Evolutionary conservation across 306 rosid genomes (phyloP), one percentile per base, ranked within the genome.

Genomic region (Prinsepia uniflora): DNA sequence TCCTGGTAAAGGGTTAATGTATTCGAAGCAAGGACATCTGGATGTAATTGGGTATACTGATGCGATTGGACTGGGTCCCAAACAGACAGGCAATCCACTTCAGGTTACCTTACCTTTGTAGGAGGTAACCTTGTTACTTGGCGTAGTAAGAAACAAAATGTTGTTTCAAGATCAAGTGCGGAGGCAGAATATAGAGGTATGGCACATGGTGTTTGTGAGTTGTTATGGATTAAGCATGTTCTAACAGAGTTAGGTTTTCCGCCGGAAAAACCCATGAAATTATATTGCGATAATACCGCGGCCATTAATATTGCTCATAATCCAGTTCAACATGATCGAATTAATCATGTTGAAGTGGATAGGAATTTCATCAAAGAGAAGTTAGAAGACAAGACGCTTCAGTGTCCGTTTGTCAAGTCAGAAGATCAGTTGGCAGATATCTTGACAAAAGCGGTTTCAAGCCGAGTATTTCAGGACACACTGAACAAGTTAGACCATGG

Each of bases 171-270:
- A 11, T 22, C 70, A 7, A 71, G n/a, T 45, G 45, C 19, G 0
- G 12, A 58, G 19, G 24, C n/a, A 13, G 47, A 57, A 45, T 58
- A 20, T 14, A 5, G 6, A 20, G 67, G 56, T 4, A 71, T 58
- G 45, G 56, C 75, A 4, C 57, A 44, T 12, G 67, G 66, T 7
- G 11, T 45, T 12, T 71, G 75, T 57, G 75, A 71, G 45, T 40
- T 70, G 13, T 15, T 70, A 0, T 49, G 30, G 2, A 24, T 24
- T 24, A 24, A 24, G 30, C 30, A 24, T 24, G 30, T 24, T 24
- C 30, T 24, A 3, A 14, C 7, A 8, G 70, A 65, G n/a, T 12
- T 65, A 4, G 14, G 48, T 12, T 17, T 43, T 0, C 43, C 43
- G 15, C 17, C 14, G 0, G 39, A 10, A 6, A 8, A 14, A 17